Base-by-base conservation (phyloP, 176 grass and related monocot species). In the Phoenix roebelenii region DNA sequence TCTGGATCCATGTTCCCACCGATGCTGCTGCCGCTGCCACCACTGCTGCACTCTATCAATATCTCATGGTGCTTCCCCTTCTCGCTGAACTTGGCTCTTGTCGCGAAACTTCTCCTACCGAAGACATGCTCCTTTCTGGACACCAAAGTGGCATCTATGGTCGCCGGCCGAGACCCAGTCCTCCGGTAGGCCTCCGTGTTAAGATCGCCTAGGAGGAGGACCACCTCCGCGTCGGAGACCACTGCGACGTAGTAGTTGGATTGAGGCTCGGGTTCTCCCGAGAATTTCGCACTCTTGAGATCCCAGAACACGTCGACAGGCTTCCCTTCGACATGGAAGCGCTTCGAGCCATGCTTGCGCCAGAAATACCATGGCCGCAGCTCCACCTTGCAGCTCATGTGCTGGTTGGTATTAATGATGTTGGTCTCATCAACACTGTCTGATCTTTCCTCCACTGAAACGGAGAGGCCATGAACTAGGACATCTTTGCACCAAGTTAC, bases 331-430 rank as follows among this genome's bases (percentile, higher is more conserved):
- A 95, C 65, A n/a, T 86, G 65, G n/a, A 89, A 71, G 51, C 70
- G 73, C 18, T 78, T 75, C 1, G 85, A 83, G 0, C 85, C 90
- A 0, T 84, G 66, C 7, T 81, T 73, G 2, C 82, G 85, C 85
- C 90, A 95, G 74, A 89, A 95, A 28, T 95, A 74, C 90, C 90
- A 95, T 0, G 85, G 79, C 30, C 90, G 82, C 15, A 95, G 68
- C 54, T 89, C 82, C 3, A 95, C 76, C 30, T 76, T 73, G 80
- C 83, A 84, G 26, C 65, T 23, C 20, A 20, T 20, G 20, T 55
- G 5, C 26, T 75, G 71, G 4, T 55, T 67, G 23, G 55, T 16
- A 29, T 65, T 68, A 15, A 74, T 63, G 1, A 57, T 58, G 0
- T 69, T 25, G 6, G 4, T 23, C 15, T 76, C 9, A 19, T 62